These are phyloP conservation scores for Achaetomium macrosporum DNA, from an alignment of 2,329 filamentous ascomycete species.

Conservation along the genomic window DNA sequence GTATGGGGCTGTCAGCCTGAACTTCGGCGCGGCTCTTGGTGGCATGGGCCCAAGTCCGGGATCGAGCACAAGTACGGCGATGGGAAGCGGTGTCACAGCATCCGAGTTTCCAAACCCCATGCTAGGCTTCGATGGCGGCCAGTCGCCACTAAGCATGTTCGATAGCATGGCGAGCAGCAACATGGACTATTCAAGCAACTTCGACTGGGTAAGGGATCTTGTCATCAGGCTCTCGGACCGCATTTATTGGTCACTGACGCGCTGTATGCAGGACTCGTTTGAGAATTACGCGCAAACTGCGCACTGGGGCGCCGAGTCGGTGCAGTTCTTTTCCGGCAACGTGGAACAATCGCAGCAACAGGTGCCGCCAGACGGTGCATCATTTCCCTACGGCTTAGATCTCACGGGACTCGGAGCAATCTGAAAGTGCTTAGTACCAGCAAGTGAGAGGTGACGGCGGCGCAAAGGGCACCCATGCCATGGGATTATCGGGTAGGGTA, in stretches of 20 bases:
- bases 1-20: conserved; percentile 42
- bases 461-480: neutral
- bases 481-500: too few species aligned
- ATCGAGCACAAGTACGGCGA: conserved; percentile 1
- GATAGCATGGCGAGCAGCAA: conserved; percentile 36
- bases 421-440: neutral
- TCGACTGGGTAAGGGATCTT: conserved; percentile 48
- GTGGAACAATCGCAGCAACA: conserved; percentile 18
- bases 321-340: conserved; percentile 44
- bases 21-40: conserved; percentile 12
- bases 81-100: conserved; percentile 27
- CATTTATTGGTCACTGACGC: conserved; percentile 19
- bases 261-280: conserved; percentile 42
- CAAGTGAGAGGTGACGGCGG: neutral
- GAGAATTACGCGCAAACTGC: conserved; percentile 53
- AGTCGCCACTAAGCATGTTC: conserved; percentile 50
- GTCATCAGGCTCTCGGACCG: too few species aligned
- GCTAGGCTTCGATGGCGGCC: conserved; percentile 30
- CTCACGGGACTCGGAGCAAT: conserved; percentile 3
- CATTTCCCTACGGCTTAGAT: conserved; percentile 15
- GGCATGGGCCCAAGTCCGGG: neutral
- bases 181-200: conserved; percentile 45
- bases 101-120: conserved; percentile 35
- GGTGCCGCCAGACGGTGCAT: conserved; percentile 3
- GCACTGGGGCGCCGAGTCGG: conserved; percentile 48